Conservation (phyloP, 2,329 filamentous ascomycete species). For the Malbranchea zuffiana region DNA sequence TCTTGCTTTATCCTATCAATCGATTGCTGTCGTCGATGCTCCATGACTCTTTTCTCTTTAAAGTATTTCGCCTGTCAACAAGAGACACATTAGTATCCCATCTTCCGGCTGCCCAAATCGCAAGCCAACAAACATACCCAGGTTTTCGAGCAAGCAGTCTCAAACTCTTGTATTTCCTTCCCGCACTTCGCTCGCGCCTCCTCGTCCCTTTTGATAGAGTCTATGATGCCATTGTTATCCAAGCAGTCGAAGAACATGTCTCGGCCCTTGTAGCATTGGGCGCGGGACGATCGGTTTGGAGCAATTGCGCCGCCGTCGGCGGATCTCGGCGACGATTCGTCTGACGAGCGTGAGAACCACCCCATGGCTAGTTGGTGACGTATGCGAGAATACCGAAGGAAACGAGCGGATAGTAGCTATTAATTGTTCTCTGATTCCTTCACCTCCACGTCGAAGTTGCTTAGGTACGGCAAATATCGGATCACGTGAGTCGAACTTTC, state of each 20-base stretch:
- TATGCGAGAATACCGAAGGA: not conserved
- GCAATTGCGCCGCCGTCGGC: slow-evolving; percentile 58
- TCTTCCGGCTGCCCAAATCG: no score
- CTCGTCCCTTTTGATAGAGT: slow-evolving; percentile 53
- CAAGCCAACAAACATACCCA: slow-evolving; percentile 55
- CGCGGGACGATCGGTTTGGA: slow-evolving; percentile 72
- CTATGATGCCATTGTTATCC: slow-evolving; percentile 68
- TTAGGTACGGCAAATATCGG: no score
- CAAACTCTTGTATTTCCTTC: slow-evolving; percentile 55
- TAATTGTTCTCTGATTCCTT: no score
- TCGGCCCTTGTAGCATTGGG: slow-evolving; percentile 78
- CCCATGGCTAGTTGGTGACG: slow-evolving; percentile 42
- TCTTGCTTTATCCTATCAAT: slow-evolving; percentile 64
- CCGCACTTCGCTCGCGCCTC: slow-evolving; percentile 49
- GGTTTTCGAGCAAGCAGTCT: slow-evolving; percentile 73
- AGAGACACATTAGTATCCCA: slow-evolving; percentile 5
- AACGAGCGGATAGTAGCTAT: not conserved
- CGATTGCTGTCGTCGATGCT: slow-evolving; percentile 72
- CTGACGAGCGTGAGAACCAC: slow-evolving; percentile 39
- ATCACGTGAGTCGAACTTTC: no score
- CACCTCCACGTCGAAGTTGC: no score
- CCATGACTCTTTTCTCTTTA: slow-evolving; percentile 90
- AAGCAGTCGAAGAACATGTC: slow-evolving; percentile 84
- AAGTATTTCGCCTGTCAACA: slow-evolving; percentile 76
- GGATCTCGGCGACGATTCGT: slow-evolving; percentile 35